Percentiles rank a stretch among this genome's conserved stretches.
Evolutionary conservation across 805 yeast species (phyloP).

Genomic region (Lachancea lanzarotensis): DNA sequence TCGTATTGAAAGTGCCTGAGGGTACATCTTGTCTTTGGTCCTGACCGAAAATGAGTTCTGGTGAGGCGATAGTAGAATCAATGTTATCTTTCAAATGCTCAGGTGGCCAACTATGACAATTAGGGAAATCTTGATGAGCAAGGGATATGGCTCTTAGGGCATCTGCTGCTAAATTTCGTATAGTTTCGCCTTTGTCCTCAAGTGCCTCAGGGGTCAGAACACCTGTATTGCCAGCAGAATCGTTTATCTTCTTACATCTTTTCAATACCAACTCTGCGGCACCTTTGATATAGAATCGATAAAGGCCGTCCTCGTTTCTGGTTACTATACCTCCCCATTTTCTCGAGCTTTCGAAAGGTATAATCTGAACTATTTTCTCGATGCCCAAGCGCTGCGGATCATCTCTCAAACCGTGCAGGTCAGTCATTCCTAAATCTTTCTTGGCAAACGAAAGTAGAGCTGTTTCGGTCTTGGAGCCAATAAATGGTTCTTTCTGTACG

Average conservation of each 20-base stretch:
- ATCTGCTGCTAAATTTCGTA: constrained; percentile 58
- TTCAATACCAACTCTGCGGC: constrained; percentile 84
- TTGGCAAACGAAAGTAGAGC: constrained; percentile 71
- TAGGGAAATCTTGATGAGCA: constrained; percentile 66
- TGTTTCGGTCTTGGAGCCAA: constrained; percentile 93
- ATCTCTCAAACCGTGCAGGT: constrained; percentile 43
- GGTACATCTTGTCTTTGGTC: constrained; percentile 14
- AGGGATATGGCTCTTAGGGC: constrained; percentile 88
- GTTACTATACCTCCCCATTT: constrained; percentile 88
- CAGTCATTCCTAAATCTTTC: constrained; percentile 43
- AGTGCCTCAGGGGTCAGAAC: constrained; percentile 28
- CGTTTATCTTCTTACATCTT: constrained; percentile 42
- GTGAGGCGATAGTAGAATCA: constrained; percentile 38
- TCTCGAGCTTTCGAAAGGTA: constrained; percentile 88
- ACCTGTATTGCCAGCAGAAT: constrained; percentile 28
- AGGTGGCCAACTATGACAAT: constrained; percentile 61
- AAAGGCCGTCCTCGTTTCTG: constrained; percentile 37
- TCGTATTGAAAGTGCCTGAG: constrained; percentile 13
- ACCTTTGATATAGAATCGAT: constrained; percentile 74
- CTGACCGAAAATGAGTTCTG: constrained; percentile 36
- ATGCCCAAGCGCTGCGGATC: constrained; percentile 29
- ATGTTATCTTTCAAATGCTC: constrained; percentile 33
- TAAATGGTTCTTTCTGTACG: constrained; percentile 47
- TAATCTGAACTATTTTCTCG: constrained; percentile 51
- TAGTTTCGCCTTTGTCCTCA: constrained; percentile 34